These are phyloP conservation scores for Glycine latifolia DNA, from an alignment of 306 rosid genomes.

Conservation along the genomic window DNA sequence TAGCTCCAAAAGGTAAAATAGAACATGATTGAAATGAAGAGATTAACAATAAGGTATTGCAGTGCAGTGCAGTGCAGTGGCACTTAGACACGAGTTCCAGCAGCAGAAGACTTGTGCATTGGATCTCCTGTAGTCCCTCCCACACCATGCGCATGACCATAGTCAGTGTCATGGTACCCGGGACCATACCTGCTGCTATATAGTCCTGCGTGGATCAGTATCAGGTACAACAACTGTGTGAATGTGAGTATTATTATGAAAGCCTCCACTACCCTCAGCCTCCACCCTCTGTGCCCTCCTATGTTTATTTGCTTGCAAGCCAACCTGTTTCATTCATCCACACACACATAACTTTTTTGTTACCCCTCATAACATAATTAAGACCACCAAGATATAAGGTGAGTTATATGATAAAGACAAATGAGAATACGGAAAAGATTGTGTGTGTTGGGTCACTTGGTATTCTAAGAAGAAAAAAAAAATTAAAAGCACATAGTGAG, in stretches of 20 bases:
- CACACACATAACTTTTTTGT: too few species aligned
- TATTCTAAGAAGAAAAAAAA: too few species aligned
- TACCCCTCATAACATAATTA: too few species aligned
- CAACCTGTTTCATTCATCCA: constrained; percentile 51
- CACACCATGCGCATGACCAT: constrained; percentile 38
- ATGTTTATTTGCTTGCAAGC: constrained; percentile 84
- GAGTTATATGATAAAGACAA: too few species aligned
- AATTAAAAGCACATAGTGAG: too few species aligned
- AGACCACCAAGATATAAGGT: too few species aligned
- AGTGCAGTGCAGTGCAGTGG: neutral
- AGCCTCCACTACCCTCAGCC: constrained; percentile 77
- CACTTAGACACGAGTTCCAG: constrained; percentile 53
- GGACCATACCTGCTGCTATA: constrained; percentile 90
- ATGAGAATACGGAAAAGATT: too few species aligned
- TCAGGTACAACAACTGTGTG: constrained; percentile 72
- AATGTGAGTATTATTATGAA: constrained; percentile 72
- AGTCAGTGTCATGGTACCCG: constrained; percentile 73
- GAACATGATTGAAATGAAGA: constrained; percentile 2
- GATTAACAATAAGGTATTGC: neutral
- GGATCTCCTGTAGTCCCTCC: constrained; percentile 60
- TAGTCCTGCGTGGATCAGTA: constrained; percentile 81
- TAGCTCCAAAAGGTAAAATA: neutral
- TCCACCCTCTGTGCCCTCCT: constrained; percentile 96
- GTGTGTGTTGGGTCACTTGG: too few species aligned
- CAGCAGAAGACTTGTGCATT: constrained; percentile 59